Evolutionary conservation across 805 yeast species (phyloP).

Genomic region (Starmerella sp.): DNA sequence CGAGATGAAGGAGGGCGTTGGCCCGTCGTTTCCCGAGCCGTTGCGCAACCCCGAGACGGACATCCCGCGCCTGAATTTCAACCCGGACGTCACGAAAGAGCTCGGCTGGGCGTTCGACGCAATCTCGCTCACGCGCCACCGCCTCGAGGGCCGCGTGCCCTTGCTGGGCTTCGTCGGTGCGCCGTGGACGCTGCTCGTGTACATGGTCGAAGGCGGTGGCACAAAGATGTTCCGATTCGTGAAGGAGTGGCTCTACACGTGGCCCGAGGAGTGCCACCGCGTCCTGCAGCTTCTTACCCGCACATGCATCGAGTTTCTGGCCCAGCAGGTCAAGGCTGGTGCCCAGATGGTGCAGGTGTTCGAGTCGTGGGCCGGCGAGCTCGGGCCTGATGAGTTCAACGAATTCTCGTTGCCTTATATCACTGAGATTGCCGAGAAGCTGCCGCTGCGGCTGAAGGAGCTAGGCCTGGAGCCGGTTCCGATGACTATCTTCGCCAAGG

Average conservation of each 20-base stretch:
- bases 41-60: constrained; percentile 64
- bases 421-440: constrained; percentile 55
- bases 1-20: constrained; percentile 85
- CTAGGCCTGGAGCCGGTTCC: constrained; percentile 73
- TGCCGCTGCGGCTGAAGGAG: constrained; percentile 60
- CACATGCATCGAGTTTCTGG: constrained; percentile 82
- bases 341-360: constrained; percentile 96
- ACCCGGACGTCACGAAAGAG: constrained; percentile 59
- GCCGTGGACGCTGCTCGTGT: constrained; percentile 93
- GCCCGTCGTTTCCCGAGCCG: constrained; percentile 88
- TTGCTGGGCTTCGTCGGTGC: constrained; percentile 93
- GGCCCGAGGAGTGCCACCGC: constrained; percentile 58
- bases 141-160: constrained; percentile 83
- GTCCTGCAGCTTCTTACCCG: constrained; percentile 71
- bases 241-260: constrained; percentile 81
- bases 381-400: constrained; percentile 78
- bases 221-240: constrained; percentile 82
- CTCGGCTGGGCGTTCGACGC: constrained; percentile 92
- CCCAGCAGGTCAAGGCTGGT: constrained; percentile 92
- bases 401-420: constrained; percentile 86
- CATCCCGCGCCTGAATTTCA: constrained; percentile 34
- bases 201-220: constrained; percentile 97
- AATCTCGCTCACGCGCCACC: constrained; percentile 79
- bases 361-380: constrained; percentile 97
- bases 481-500: constrained; percentile 83